Base-by-base conservation (phyloP, 2,329 filamentous ascomycete species). In the Clonostachys sp. region DNA sequence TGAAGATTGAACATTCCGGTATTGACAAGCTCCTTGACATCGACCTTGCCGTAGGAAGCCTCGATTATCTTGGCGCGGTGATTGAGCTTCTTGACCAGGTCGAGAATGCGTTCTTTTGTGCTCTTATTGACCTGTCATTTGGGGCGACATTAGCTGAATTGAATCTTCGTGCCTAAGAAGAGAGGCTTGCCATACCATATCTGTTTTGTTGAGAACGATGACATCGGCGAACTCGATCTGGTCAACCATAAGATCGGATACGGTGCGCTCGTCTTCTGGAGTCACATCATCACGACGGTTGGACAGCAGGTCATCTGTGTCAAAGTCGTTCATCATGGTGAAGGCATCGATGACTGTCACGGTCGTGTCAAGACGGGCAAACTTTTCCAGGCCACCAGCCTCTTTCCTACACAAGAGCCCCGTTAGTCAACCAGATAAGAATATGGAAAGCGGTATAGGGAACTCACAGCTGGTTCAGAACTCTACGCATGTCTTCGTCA, bases 201-300 rank as follows among this genome's bases (percentile, higher is more conserved):
- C 84, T 6, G 78, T 70, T 62, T 89, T 89, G 65, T 89, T 89
- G 17, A 89, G 65, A 5, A 89, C 73, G 13, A 89, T 75, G 7
- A 89, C 84, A 53, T 89, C 84, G 1, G 86, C 84, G 55, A 90
- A 90, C 62, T 90, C 86, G 50, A 89, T 86, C 57, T 89, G 86
- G 54, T 89, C 86, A 0, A 87, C 84, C 75, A 89, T 86, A 0
- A 90, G 72, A 53, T 89, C 85, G 1, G 84, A 87, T 3, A 90
- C 85, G 0, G 84, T 89, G 1, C 86, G 71, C 53, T 90, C 84
- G 50, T 90, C 86, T 53, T 89, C 86, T 0, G 79, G 61, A 6
- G 78, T 71, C 2, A 84, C 79, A 30, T 85, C 81, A 6, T 83
- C 74, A 12, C 72, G 81, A 3, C 86, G 75, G 18, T 81, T 76